A percentile compares a stretch with the other conserved stretches of the same genome.
These are phyloP conservation scores for Amanita fuliginea DNA, from an alignment of 768 basidiomycete species.

Conservation along the genomic window DNA sequence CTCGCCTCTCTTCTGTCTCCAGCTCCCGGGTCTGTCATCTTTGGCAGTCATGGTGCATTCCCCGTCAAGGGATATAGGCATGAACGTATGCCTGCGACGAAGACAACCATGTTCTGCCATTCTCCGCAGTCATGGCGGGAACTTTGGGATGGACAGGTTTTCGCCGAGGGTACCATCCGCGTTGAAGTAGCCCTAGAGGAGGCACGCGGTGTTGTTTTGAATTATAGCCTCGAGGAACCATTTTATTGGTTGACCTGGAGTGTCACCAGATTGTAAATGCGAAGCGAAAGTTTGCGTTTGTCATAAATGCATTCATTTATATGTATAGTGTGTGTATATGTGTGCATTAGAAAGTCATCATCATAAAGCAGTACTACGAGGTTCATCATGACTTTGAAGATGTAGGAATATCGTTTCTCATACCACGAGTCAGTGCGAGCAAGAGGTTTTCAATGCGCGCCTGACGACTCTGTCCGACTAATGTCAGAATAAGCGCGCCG, in stretches of 20 bases:
- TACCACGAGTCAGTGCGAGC: constrained; percentile 55
- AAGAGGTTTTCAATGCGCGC: constrained; percentile 67
- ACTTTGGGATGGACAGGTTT: constrained; percentile 25
- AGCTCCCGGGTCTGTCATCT: constrained; percentile 20
- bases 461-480: constrained; percentile 49
- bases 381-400: not conserved
- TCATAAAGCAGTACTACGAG: not conserved
- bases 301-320: not conserved
- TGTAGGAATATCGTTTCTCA: constrained; percentile 34
- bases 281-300: not conserved
- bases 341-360: not conserved
- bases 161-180: constrained; percentile 16
- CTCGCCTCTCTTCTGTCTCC: constrained; percentile 23
- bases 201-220: not conserved
- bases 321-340: not conserved
- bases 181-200: constrained; percentile 14
- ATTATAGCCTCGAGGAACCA: not conserved
- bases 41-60: constrained; percentile 26
- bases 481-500: not conserved
- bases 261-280: constrained; percentile 8
- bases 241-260: constrained; percentile 10
- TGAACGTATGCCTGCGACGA: not conserved
- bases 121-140: constrained; percentile 23
- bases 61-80: constrained; percentile 19
- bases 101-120: constrained; percentile 25